Evolutionary conservation across 179 eudicot species (phyloP).

Genomic region (Camellia oleifera): DNA sequence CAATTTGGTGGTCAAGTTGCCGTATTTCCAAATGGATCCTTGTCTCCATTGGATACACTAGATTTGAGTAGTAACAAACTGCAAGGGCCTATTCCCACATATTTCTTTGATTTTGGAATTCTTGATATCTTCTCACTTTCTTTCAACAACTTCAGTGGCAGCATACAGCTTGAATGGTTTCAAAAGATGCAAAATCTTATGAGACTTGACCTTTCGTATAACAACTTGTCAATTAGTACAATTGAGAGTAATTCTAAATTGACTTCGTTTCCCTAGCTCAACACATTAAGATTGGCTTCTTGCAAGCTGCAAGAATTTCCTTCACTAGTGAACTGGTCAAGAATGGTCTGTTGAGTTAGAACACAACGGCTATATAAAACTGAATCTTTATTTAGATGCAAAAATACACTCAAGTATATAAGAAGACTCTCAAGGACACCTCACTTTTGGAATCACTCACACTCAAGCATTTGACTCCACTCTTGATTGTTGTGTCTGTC

Average conservation of each 20-base stretch:
- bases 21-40: constrained; percentile 11
- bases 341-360: background rate
- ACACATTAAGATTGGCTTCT: constrained; percentile 28
- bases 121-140: constrained; percentile 42
- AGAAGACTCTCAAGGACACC: too few relatives aligned
- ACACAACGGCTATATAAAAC: too few relatives aligned
- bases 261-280: constrained; percentile 30
- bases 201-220: constrained; percentile 31
- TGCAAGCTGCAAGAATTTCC: constrained; percentile 41
- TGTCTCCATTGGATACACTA: constrained; percentile 32
- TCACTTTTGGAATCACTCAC: too few relatives aligned
- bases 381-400: too few relatives aligned
- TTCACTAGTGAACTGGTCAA: constrained; percentile 32
- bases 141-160: constrained; percentile 48
- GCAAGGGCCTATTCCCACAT: constrained; percentile 36
- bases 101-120: constrained; percentile 29
- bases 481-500: too few relatives aligned
- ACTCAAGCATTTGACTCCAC: too few relatives aligned
- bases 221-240: constrained; percentile 28
- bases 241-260: background rate
- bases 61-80: constrained; percentile 51
- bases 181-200: constrained; percentile 33
- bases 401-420: too few relatives aligned
- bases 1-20: constrained; percentile 30
- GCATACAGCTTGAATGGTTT: constrained; percentile 26